Conservation (phyloP, 2,329 filamentous ascomycete genomes). For the Tolypocladium guangdongense region DNA sequence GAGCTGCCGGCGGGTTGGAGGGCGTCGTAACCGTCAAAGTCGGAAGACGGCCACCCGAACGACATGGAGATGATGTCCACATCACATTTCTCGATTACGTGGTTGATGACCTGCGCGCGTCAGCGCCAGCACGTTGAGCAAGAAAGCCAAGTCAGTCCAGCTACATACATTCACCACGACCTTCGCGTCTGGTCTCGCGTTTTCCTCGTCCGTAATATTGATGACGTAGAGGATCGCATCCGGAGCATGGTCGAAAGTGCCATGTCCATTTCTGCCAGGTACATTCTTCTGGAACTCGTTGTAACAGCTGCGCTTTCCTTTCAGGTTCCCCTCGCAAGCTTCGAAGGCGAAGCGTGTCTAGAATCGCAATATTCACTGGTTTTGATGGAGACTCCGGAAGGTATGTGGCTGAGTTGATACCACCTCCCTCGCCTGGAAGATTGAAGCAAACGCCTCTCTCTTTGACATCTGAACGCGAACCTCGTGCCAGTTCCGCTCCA, state of each 20-base stretch:
- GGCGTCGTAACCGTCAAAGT: neutral
- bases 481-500: neutral
- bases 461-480: neutral
- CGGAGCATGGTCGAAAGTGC: constrained; percentile 5
- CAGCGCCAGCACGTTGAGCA: neutral
- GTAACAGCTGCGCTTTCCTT: neutral
- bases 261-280: constrained; percentile 1
- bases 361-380: neutral
- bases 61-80: constrained; percentile 13
- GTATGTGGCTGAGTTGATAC: neutral
- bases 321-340: neutral
- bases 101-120: constrained; percentile 6
- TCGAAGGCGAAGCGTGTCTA: neutral
- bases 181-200: no score
- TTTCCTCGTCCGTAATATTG: constrained; percentile 3
- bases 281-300: neutral
- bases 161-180: no score
- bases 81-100: constrained; percentile 3
- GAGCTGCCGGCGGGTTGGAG: constrained; percentile 5
- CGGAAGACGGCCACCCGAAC: constrained; percentile 6
- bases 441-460: neutral
- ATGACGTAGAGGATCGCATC: constrained; percentile 3
- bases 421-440: no score
- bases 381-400: neutral
- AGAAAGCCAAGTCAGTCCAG: no score